These are phyloP conservation scores for Flaveria bidentis DNA, from an alignment of 129 eudicot species.

Conservation along the genomic window DNA sequence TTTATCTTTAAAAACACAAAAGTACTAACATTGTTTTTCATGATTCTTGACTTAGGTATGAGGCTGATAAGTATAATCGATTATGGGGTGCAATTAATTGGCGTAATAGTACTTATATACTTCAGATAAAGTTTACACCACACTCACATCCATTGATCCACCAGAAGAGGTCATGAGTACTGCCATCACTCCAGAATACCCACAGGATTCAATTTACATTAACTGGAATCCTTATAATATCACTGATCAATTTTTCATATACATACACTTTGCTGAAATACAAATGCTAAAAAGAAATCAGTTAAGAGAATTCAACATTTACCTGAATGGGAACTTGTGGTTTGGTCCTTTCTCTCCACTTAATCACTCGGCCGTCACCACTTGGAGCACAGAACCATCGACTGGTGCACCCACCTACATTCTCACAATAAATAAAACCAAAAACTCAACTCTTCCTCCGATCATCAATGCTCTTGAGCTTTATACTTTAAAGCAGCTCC, in stretches of 20 bases:
- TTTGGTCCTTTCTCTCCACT: constrained; percentile 19
- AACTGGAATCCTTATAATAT: constrained; percentile 16
- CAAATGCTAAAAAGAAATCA: constrained; percentile 25
- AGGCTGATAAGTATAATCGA: constrained; percentile 42
- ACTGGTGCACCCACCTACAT: constrained; percentile 14
- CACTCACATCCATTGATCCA: constrained; percentile 17
- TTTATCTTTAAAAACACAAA: background rate
- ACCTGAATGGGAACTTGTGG: constrained; percentile 29
- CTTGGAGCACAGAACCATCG: constrained; percentile 15
- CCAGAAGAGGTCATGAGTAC: constrained; percentile 36
- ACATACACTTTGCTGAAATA: constrained; percentile 36
- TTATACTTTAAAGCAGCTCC: constrained; percentile 27
- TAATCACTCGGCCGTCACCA: constrained; percentile 20
- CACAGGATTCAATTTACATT: background rate
- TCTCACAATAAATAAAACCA: constrained; percentile 28
- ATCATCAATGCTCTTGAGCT: constrained; percentile 53
- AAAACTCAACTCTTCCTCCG: constrained; percentile 50
- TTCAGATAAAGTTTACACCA: background rate
- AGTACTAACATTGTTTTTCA: background rate
- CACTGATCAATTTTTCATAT: constrained; percentile 19
- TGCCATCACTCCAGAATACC: constrained; percentile 17
- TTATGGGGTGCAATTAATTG: constrained; percentile 30
- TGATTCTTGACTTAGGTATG: constrained; percentile 28
- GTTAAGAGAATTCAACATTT: constrained; percentile 32
- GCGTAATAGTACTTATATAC: constrained; percentile 10